phyloP scores from a whole-genome alignment of 1,284 basidiomycete genomes.

The Ceratobasidium sp. region DNA sequence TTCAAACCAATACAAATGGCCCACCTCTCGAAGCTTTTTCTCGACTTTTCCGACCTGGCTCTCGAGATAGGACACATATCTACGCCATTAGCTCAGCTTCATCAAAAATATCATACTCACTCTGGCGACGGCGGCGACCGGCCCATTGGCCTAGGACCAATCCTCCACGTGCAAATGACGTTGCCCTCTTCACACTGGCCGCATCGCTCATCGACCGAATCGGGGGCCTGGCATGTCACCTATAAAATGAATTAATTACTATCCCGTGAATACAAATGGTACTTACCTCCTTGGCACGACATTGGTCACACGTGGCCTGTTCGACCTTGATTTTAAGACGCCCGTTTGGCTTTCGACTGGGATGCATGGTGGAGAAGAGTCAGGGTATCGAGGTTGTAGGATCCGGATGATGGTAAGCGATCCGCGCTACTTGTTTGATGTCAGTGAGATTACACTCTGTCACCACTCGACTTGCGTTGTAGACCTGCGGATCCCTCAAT shows the following conservation, averaged over 20 bases:
- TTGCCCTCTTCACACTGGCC: background rate
- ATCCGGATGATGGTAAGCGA: background rate
- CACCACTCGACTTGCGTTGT: no score
- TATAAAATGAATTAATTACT: background rate
- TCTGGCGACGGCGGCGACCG: constrained; percentile 25
- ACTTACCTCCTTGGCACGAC: background rate
- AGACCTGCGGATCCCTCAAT: no score
- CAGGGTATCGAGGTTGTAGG: background rate
- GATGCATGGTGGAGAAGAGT: background rate
- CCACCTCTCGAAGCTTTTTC: constrained; percentile 13
- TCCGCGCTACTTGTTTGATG: background rate
- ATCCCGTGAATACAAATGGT: background rate
- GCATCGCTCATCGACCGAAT: constrained; percentile 26
- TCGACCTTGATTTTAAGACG: constrained; percentile 30
- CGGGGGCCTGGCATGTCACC: constrained; percentile 17
- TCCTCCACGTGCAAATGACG: background rate
- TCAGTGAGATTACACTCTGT: constrained; percentile 6
- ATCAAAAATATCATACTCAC: constrained; percentile 1
- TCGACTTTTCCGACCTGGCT: constrained; percentile 11
- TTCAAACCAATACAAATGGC: background rate
- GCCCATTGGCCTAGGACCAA: constrained; percentile 14
- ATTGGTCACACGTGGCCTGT: constrained; percentile 11
- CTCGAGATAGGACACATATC: constrained; percentile 18
- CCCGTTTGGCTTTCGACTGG: background rate
- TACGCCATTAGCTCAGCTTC: background rate